Percentiles rank a stretch among this genome's conserved stretches.
These are phyloP conservation scores for Colletotrichum caudatum DNA, from an alignment of 2,329 filamentous ascomycete species.

Conservation along the genomic window DNA sequence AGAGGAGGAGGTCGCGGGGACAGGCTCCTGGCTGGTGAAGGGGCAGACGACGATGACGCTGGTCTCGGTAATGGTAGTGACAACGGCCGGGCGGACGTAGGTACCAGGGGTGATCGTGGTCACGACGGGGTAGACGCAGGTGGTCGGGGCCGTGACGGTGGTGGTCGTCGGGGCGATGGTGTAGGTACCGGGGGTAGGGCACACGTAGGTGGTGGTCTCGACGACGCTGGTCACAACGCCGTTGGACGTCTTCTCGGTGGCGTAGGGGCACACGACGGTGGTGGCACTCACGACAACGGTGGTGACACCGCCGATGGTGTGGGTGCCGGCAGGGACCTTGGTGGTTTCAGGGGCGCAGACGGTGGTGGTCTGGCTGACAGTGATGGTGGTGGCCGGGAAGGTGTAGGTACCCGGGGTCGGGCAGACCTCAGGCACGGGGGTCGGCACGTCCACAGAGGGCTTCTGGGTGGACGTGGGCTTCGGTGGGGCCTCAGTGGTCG, in stretches of 20 bases:
- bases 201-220: slow-evolving; percentile 77
- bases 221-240: slow-evolving; percentile 75
- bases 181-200: slow-evolving; percentile 80
- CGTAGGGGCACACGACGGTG: slow-evolving; percentile 77
- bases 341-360: slow-evolving; percentile 74
- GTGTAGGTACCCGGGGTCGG: slow-evolving; percentile 79
- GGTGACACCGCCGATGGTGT: slow-evolving; percentile 79
- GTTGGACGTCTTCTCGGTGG: slow-evolving; percentile 69
- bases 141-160: slow-evolving; percentile 63
- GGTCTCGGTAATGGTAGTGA: slow-evolving; percentile 77
- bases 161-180: slow-evolving; percentile 78
- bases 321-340: slow-evolving; percentile 70
- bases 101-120: slow-evolving; percentile 75
- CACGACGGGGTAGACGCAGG: slow-evolving; percentile 74
- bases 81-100: slow-evolving; percentile 76
- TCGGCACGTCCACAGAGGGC: slow-evolving; percentile 62
- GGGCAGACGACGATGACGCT: slow-evolving; percentile 79
- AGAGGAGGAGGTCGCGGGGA: slow-evolving; percentile 45
- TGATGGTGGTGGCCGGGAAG: slow-evolving; percentile 78
- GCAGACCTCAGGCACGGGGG: slow-evolving; percentile 65
- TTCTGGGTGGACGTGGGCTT: slow-evolving; percentile 55
- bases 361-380: slow-evolving; percentile 74
- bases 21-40: slow-evolving; percentile 59
- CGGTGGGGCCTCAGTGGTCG: slow-evolving; percentile 43
- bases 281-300: slow-evolving; percentile 75